phyloP scores from a whole-genome alignment of 768 basidiomycete genomes.

The Mycena sanguinolenta region DNA sequence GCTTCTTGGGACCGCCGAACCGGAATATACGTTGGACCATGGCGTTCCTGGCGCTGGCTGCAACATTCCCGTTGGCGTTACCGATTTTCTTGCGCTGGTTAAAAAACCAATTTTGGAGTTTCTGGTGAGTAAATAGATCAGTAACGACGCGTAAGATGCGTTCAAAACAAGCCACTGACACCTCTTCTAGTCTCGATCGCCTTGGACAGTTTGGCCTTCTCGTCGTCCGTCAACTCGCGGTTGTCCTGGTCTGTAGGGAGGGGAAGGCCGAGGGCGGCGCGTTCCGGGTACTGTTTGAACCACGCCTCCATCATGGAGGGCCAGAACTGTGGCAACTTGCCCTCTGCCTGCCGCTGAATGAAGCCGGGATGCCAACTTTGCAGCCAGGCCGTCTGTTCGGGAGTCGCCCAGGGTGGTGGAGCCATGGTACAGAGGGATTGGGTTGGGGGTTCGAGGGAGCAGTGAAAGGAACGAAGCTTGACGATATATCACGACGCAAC shows the following conservation, averaged over 20 bases:
- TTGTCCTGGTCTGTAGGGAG: background rate
- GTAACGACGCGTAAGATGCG: background rate
- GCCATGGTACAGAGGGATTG: conserved; percentile 1
- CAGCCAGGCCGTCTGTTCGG: background rate
- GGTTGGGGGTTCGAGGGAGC: too few relatives aligned
- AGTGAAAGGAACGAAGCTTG: too few relatives aligned
- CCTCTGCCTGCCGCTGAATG: conserved; percentile 6
- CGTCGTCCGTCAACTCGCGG: background rate
- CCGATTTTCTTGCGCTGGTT: background rate
- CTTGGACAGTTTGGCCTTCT: background rate
- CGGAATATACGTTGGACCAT: background rate
- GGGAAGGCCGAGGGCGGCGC: background rate
- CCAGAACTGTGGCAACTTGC: conserved; percentile 14
- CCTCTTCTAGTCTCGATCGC: background rate
- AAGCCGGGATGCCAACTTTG: background rate
- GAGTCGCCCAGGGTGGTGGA: background rate
- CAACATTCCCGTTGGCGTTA: background rate
- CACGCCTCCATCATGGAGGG: background rate
- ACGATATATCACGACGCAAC: too few relatives aligned
- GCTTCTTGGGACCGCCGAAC: background rate
- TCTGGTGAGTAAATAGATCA: background rate
- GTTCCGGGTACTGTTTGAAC: background rate
- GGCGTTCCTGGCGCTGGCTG: too few relatives aligned
- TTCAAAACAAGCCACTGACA: background rate
- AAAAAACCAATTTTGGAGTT: conserved; percentile 9